Conservation (phyloP, 2,329 filamentous ascomycete species). For the Elsinoe australis region DNA sequence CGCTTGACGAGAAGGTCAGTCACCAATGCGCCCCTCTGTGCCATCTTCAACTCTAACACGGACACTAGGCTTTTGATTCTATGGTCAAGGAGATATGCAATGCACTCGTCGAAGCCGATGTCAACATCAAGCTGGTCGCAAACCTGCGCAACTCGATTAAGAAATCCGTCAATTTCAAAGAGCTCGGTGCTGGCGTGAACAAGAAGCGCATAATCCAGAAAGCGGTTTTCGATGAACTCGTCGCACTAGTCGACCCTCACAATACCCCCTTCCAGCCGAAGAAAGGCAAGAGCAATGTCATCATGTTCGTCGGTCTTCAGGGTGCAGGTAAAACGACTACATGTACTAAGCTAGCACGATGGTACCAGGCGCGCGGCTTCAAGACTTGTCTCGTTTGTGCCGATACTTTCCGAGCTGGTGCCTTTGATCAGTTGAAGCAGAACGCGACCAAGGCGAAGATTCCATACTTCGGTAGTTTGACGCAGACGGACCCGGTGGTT, state of each 20-base stretch:
- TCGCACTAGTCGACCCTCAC: slow-evolving; percentile 91
- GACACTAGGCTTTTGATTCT: slow-evolving; percentile 74
- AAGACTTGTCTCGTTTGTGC: slow-evolving; percentile 91
- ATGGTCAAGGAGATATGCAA: slow-evolving; percentile 99
- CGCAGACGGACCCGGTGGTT: slow-evolving; percentile 88
- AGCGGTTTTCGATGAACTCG: slow-evolving; percentile 92
- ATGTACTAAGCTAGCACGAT: slow-evolving; percentile 90
- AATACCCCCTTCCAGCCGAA: slow-evolving; percentile 93
- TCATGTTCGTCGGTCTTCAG: slow-evolving; percentile 98
- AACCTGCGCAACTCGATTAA: slow-evolving; percentile 90
- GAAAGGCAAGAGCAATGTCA: slow-evolving; percentile 92
- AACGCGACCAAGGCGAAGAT: slow-evolving; percentile 99
- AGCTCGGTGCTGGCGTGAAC: slow-evolving; percentile 83
- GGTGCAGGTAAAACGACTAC: slow-evolving; percentile 97
- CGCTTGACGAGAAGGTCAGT: slow-evolving; percentile 85
- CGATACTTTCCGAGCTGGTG: slow-evolving; percentile 96
- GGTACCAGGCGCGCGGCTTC: slow-evolving; percentile 91
- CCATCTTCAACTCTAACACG: slow-evolving; percentile 10
- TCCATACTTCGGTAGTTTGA: slow-evolving; percentile 93
- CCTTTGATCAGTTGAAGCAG: slow-evolving; percentile 97
- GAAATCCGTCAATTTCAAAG: slow-evolving; percentile 84
- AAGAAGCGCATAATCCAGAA: slow-evolving; percentile 99
- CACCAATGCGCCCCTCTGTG: slow-evolving; percentile 7
- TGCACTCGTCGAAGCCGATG: slow-evolving; percentile 90
- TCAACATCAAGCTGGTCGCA: slow-evolving; percentile 90